Evolutionary conservation across 1,284 basidiomycete genomes (phyloP), one percentile per base, ranked within the genome.

Genomic region (Ustilago lituana): DNA sequence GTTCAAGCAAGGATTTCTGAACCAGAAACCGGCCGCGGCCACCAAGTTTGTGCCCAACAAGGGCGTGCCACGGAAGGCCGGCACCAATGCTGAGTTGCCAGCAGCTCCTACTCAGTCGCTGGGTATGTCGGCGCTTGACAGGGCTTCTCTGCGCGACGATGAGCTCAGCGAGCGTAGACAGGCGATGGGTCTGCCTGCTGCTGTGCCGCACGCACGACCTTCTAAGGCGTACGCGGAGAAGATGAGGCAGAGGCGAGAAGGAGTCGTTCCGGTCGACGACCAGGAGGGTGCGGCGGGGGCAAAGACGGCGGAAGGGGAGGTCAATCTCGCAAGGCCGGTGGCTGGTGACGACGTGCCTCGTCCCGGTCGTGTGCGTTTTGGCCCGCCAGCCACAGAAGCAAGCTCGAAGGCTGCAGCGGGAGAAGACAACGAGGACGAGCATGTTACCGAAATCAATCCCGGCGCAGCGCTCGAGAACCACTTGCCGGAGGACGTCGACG

Each of bases 401-500:
- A 14, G 14, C 23, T 6, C 19, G 23, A 9, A 40, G 26, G 44
- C 27, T 5, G 23, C 15, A 10, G 37, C 26, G 19, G 51, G 12
- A 2, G 53, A 56, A 1, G 62, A 48, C 9, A 72, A 64, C 4
- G 66, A 24, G 31, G 63, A 64, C 8, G 63, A 51, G 26, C 20
- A 46, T 9, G 47, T 33, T 22, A 19, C 40, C 11, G 58, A 64
- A 37, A 63, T 66, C 41, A 38, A 58, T 29, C 56, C 55, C 3
- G 20, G 31, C 15, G 65, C 32, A 91, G 85, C 92, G 93, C 78
- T 94, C 89, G 82, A 94, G 5, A 60, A 60, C 6, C 50, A 65
- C 15, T 17, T 49, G 5, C 27, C 52, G 1, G 49, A 47, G 23
- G 60, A 58, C 8, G 38, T 41, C 19, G 63, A 59, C 15, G 46